phyloP scores from a whole-genome alignment of 345 rosid genomes.

The Brassica nigra region DNA sequence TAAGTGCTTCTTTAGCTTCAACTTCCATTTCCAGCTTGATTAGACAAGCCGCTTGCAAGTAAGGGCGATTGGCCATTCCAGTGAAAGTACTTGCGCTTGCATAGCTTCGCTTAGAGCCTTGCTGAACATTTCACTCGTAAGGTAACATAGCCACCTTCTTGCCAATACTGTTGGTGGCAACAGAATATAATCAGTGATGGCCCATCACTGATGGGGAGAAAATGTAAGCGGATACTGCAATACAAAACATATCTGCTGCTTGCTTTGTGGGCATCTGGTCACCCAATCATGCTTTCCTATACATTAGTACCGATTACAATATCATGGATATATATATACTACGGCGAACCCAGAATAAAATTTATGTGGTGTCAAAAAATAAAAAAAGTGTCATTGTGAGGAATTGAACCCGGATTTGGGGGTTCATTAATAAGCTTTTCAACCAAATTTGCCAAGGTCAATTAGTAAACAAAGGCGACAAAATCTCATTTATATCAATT shows the following conservation, averaged over 20 bases:
- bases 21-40: conserved; percentile 77
- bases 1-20: conserved; percentile 81
- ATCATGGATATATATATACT: too few species aligned
- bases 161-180: conserved; percentile 87
- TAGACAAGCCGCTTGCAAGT: conserved; percentile 82
- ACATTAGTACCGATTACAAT: not conserved
- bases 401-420: too few species aligned
- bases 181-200: not conserved
- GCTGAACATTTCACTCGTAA: conserved; percentile 67
- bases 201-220: not conserved
- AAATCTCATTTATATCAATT: too few species aligned
- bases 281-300: not conserved
- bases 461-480: too few species aligned
- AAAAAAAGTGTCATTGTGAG: too few species aligned
- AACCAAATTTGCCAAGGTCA: too few species aligned
- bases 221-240: not conserved
- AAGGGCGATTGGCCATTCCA: conserved; percentile 82
- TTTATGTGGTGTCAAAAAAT: too few species aligned
- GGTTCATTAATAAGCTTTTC: too few species aligned
- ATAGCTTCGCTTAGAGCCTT: conserved; percentile 86
- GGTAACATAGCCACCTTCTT: conserved; percentile 75
- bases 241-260: not conserved
- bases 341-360: too few species aligned
- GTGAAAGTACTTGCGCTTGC: conserved; percentile 86
- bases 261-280: not conserved